These are phyloP conservation scores for Fraxinus xanthoxyloides DNA, from an alignment of 305 asterid species.

Conservation along the genomic window DNA sequence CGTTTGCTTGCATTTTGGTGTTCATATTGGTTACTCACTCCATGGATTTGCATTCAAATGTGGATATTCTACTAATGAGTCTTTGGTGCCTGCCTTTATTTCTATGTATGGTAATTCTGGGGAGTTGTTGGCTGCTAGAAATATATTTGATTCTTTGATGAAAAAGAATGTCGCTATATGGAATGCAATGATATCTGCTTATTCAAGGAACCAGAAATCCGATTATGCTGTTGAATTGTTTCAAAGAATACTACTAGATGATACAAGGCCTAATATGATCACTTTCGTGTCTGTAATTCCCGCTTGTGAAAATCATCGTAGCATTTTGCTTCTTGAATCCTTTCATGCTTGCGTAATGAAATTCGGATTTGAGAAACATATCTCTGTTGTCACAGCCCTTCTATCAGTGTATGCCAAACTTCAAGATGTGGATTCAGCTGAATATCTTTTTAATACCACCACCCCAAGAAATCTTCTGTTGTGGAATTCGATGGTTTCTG, in stretches of 20 bases:
- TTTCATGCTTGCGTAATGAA: constrained; percentile 49
- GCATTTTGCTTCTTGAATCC: constrained; percentile 29
- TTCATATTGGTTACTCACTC: constrained; percentile 34
- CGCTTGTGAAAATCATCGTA: constrained; percentile 34
- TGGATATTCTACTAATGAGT: constrained; percentile 42
- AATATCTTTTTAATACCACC: constrained; percentile 36
- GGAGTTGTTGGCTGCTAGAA: constrained; percentile 36
- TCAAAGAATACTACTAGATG: constrained; percentile 30
- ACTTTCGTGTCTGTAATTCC: constrained; percentile 62
- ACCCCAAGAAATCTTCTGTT: constrained; percentile 30
- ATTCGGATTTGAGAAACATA: constrained; percentile 41
- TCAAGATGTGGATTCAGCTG: constrained; percentile 45
- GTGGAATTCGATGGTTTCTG: constrained; percentile 69
- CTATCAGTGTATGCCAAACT: constrained; percentile 52
- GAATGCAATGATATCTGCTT: constrained; percentile 60
- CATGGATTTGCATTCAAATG: constrained; percentile 52
- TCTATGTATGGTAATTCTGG: constrained; percentile 51
- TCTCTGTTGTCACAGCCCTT: constrained; percentile 50
- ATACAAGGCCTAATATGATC: constrained; percentile 38
- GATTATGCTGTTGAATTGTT: constrained; percentile 42
- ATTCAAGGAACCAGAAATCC: constrained; percentile 33
- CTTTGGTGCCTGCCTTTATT: constrained; percentile 49
- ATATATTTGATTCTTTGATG: constrained; percentile 31
- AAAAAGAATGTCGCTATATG: constrained; percentile 37
- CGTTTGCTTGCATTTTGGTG: constrained; percentile 43